A percentile compares a stretch with the other conserved stretches of the same genome.
Conservation (phyloP, 2,329 filamentous ascomycete genomes). For the Colletotrichum caudatum region DNA sequence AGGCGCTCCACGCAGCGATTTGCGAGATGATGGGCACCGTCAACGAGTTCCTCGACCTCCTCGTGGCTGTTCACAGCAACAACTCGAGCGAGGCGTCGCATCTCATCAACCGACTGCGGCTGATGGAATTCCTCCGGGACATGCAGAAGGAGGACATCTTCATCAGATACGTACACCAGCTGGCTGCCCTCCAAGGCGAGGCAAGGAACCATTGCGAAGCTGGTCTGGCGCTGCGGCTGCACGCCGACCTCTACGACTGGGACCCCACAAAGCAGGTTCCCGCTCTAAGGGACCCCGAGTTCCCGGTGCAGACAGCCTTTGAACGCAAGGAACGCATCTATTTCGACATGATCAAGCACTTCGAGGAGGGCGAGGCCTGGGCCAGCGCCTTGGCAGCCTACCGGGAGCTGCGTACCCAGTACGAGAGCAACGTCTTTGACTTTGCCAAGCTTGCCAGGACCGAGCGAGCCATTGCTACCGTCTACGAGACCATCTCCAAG, state of each 20-base stretch:
- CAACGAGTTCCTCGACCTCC: slow-evolving; percentile 89
- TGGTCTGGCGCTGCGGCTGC: slow-evolving; percentile 87
- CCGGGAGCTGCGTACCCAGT: slow-evolving; percentile 90
- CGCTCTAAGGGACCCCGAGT: slow-evolving; percentile 77
- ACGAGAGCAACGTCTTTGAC: slow-evolving; percentile 90
- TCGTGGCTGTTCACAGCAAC: slow-evolving; percentile 89
- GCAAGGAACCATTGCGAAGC: slow-evolving; percentile 87
- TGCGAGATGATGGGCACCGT: slow-evolving; percentile 85
- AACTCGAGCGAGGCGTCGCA: slow-evolving; percentile 79
- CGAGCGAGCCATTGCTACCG: slow-evolving; percentile 89
- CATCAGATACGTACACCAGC: slow-evolving; percentile 93
- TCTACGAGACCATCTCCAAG: slow-evolving; percentile 89
- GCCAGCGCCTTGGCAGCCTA: slow-evolving; percentile 88
- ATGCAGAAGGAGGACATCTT: slow-evolving; percentile 99
- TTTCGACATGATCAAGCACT: slow-evolving; percentile 94
- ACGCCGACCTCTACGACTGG: slow-evolving; percentile 95
- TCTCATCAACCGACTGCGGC: slow-evolving; percentile 86
- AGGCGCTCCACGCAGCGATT: slow-evolving; percentile 81
- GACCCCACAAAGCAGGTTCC: slow-evolving; percentile 76
- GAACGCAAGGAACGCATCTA: slow-evolving; percentile 93
- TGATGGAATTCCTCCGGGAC: slow-evolving; percentile 97
- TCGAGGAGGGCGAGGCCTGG: slow-evolving; percentile 96
- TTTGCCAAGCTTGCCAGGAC: slow-evolving; percentile 91
- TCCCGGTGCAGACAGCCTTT: slow-evolving; percentile 87
- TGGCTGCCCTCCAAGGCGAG: slow-evolving; percentile 81